A percentile compares a stretch with the other conserved stretches of the same genome.
These are phyloP conservation scores for Mycena floridula DNA, from an alignment of 768 basidiomycete genomes.

Conservation along the genomic window DNA sequence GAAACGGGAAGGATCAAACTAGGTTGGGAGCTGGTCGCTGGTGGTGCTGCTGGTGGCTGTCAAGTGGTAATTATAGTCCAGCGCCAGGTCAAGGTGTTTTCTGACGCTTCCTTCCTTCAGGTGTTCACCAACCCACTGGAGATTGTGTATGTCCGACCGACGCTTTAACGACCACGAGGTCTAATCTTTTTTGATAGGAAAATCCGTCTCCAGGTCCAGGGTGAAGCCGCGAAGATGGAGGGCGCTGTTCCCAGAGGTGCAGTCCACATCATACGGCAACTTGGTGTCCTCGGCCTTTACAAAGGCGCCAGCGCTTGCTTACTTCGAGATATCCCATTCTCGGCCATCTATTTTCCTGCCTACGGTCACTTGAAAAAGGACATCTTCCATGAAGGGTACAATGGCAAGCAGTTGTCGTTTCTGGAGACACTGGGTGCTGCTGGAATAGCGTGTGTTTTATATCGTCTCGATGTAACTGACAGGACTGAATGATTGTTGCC, in stretches of 20 bases:
- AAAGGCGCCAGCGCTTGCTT: slow-evolving; percentile 90
- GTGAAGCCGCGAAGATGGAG: slow-evolving; percentile 85
- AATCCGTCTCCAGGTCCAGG: slow-evolving; percentile 93
- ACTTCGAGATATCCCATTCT: slow-evolving; percentile 95
- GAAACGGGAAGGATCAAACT: slow-evolving; percentile 92
- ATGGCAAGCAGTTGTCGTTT: slow-evolving; percentile 90
- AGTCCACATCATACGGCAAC: slow-evolving; percentile 84
- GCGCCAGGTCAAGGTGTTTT: background rate
- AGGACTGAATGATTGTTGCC: slow-evolving; percentile 21
- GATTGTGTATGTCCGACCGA: slow-evolving; percentile 63
- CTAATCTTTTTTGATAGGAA: slow-evolving; percentile 43
- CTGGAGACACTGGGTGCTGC: slow-evolving; percentile 82
- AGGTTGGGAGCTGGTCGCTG: slow-evolving; percentile 88
- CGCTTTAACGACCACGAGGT: background rate
- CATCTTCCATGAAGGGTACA: slow-evolving; percentile 91
- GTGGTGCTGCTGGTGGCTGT: slow-evolving; percentile 90
- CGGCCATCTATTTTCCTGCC: slow-evolving; percentile 86
- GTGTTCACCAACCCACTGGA: slow-evolving; percentile 97
- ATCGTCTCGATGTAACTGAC: slow-evolving; percentile 10
- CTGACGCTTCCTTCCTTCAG: slow-evolving; percentile 30
- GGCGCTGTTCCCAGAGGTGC: slow-evolving; percentile 82
- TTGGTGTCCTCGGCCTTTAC: slow-evolving; percentile 91
- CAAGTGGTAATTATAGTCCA: slow-evolving; percentile 78
- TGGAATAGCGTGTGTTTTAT: slow-evolving; percentile 63
- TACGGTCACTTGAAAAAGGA: slow-evolving; percentile 92